phyloP scores from a whole-genome alignment of 768 basidiomycete species.

The Lactarius akahatsu region DNA sequence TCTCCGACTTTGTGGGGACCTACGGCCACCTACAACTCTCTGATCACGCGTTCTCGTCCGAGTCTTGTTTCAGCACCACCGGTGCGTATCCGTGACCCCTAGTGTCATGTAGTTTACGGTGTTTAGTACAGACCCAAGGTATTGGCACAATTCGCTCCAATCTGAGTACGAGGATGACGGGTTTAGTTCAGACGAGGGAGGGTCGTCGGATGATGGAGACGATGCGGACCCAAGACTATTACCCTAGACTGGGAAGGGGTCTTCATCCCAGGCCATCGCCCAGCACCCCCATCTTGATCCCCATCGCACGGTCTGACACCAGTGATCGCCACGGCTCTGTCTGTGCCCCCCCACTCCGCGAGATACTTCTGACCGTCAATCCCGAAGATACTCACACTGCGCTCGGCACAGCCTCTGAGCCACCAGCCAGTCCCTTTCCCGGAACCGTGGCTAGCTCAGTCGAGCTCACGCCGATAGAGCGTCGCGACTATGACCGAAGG shows the following conservation, averaged over 20 bases:
- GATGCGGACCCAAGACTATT: constrained; percentile 31
- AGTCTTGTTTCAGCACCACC: no score
- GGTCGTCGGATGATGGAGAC: constrained; percentile 37
- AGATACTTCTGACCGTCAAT: constrained; percentile 33
- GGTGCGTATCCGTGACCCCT: no score
- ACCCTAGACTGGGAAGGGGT: neutral
- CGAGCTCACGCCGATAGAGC: constrained; percentile 27
- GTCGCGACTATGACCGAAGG: constrained; percentile 19
- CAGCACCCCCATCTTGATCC: neutral
- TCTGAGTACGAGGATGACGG: constrained; percentile 73
- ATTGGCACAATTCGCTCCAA: constrained; percentile 76
- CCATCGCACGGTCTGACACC: constrained; percentile 11
- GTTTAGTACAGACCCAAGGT: constrained; percentile 27
- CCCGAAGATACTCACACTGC: constrained; percentile 40
- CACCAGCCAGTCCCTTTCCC: constrained; percentile 36
- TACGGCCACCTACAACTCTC: no score
- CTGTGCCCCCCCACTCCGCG: constrained; percentile 32
- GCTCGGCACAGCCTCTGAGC: constrained; percentile 31
- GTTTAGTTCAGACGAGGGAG: constrained; percentile 54
- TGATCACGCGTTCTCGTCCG: no score
- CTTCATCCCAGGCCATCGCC: neutral
- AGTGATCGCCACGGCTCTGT: constrained; percentile 22
- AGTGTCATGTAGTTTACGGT: neutral
- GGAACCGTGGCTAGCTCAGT: constrained; percentile 28
- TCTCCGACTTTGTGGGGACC: no score